Conservation (phyloP, 495 filamentous ascomycete species). For the Aspergillus taichungensis region DNA sequence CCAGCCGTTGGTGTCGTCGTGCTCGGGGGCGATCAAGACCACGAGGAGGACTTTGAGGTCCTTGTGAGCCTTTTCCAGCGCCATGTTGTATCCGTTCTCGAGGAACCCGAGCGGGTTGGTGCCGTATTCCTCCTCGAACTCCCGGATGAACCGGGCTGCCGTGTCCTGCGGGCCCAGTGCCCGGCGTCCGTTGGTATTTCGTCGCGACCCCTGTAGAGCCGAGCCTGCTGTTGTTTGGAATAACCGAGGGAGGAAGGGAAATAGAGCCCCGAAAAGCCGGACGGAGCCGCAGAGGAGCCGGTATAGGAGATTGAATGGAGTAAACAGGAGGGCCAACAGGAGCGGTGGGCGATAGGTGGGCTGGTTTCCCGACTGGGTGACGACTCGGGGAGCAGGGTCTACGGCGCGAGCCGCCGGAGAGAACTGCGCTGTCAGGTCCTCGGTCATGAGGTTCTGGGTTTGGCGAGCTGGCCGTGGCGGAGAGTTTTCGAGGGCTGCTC, state of each 20-base stretch:
- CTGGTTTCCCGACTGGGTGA: slow-evolving; percentile 60
- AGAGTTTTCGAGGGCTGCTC: slow-evolving; percentile 49
- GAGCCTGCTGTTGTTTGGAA: slow-evolving; percentile 44
- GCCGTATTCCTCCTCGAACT: slow-evolving; percentile 92
- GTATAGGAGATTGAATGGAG: slow-evolving; percentile 73
- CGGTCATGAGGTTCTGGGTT: slow-evolving; percentile 42
- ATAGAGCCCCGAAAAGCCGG: slow-evolving; percentile 58
- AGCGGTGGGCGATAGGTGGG: slow-evolving; percentile 59
- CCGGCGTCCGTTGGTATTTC: slow-evolving; percentile 59
- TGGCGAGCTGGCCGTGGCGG: slow-evolving; percentile 49
- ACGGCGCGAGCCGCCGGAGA: slow-evolving; percentile 20
- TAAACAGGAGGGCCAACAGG: slow-evolving; percentile 65
- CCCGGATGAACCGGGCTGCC: slow-evolving; percentile 75
- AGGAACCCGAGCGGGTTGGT: slow-evolving; percentile 59
- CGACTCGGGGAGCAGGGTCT: slow-evolving; percentile 66
- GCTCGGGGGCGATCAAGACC: slow-evolving; percentile 78
- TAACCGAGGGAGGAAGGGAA: slow-evolving; percentile 76
- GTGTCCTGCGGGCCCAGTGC: slow-evolving; percentile 76
- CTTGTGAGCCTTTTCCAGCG: slow-evolving; percentile 76
- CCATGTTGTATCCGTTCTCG: slow-evolving; percentile 83
- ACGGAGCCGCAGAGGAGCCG: slow-evolving; percentile 53
- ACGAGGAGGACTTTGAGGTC: slow-evolving; percentile 88
- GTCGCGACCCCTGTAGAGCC: slow-evolving; percentile 40
- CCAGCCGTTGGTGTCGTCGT: slow-evolving; percentile 84
- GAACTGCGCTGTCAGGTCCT: slow-evolving; percentile 49